Evolutionary conservation across 164 flowering plant genomes (phyloP).

Genomic region (Annona squamosa): DNA sequence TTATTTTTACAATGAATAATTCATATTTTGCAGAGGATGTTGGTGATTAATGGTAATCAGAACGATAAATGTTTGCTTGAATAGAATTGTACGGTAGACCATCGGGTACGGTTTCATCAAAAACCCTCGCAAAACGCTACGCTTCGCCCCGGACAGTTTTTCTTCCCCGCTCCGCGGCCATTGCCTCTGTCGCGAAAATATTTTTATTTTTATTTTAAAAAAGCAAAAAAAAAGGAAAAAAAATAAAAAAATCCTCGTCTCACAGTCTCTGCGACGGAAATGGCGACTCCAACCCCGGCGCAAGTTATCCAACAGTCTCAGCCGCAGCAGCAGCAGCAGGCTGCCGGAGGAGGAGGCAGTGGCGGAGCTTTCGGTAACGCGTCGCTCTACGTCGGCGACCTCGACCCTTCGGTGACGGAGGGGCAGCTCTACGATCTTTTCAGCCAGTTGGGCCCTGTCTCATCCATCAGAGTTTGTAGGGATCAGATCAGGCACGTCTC

Average conservation of each 20-base stretch:
- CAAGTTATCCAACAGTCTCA: slow-evolving; percentile 4
- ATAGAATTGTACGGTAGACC: not conserved
- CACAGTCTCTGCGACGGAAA: slow-evolving; percentile 2
- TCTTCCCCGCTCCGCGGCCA: not conserved
- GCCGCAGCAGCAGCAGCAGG: slow-evolving; percentile 4
- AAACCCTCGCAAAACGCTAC: not conserved
- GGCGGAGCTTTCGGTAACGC: slow-evolving; percentile 25
- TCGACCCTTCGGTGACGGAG: slow-evolving; percentile 44
- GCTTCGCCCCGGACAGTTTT: not conserved
- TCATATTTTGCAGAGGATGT: too few relatives aligned
- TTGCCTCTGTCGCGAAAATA: not conserved
- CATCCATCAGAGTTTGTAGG: slow-evolving; percentile 60
- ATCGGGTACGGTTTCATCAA: not conserved
- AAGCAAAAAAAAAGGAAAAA: not conserved
- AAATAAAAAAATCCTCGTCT: not conserved
- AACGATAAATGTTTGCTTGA: too few relatives aligned
- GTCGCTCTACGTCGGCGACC: slow-evolving; percentile 74
- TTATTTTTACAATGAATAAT: too few relatives aligned
- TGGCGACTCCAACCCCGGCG: slow-evolving; percentile 11
- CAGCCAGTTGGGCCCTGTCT: slow-evolving; percentile 38
- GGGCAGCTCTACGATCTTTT: slow-evolving; percentile 49
- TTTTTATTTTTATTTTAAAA: not conserved
- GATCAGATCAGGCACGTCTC: slow-evolving; percentile 45
- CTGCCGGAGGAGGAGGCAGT: slow-evolving; percentile 1
- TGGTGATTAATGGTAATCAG: too few relatives aligned